Base-by-base conservation (phyloP, 2,329 filamentous ascomycete species). In the Nemania serpens region DNA sequence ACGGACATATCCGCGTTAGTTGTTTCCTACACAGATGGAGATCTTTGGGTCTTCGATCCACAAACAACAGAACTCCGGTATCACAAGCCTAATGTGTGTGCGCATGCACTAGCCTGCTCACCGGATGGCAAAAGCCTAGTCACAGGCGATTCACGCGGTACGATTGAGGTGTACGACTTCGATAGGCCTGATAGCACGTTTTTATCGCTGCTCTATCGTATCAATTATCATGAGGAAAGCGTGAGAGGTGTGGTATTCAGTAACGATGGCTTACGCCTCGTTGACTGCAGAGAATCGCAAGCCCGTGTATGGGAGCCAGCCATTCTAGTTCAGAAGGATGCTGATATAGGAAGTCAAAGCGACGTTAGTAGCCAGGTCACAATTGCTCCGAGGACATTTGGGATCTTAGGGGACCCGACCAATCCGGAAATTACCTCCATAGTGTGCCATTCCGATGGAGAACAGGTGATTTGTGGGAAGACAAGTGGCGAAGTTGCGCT, bases 281-380 rank as follows among this genome's bases (percentile, higher is more conserved):
- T 75, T 42, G 74, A 77, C 43, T 67, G 76, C 7, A 66, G 69
- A 46, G 68, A 66, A 12, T 65, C 63, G 2, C 71, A 73, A 48
- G 74, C 68, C 43, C 66, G 71, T n/a, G 67, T 77, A 2, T 78
- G 76, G 76, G 74, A 73, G 6, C 75, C 75, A 13, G 59, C 69
- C 2, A 70, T 68, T 17, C 66, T 77, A 5, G 66, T 74, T 3
- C 60, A 69, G 39, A 71, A 67, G 37, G 57, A 57, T 22, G 60
- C 62, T 52, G 68, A 70, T 20, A n/a, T 59, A 15, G 62, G 64
- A n/a, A 68, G 66, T 45, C 62, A 61, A 12, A 68, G 61, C 45
- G 63, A 62, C 34, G 51, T 61, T 42, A 63, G 54, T 39, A 63
- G 61, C 46, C 53, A 61, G 46, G 34, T 47, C 43, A 51, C 61